Conservation (phyloP, 208 protist genomes). For the Trypanosoma rangeli region DNA sequence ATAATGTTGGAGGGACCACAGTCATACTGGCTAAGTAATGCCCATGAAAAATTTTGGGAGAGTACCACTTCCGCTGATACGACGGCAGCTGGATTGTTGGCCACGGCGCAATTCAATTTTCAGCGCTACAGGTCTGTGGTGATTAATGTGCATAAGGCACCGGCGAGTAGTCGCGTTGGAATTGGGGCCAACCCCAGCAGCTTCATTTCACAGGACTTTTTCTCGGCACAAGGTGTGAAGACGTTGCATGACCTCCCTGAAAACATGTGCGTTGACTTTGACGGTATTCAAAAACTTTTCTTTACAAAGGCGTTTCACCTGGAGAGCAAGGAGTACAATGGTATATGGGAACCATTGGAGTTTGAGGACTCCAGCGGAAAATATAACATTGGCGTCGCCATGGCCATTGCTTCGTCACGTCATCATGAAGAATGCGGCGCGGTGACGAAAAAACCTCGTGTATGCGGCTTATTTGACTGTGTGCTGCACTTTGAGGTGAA, state of each 20-base stretch:
- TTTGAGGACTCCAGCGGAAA: slow-evolving; percentile 75
- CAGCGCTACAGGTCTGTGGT: slow-evolving; percentile 69
- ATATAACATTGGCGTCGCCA: slow-evolving; percentile 90
- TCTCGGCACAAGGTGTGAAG: slow-evolving; percentile 75
- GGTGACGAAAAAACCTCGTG: slow-evolving; percentile 88
- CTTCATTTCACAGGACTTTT: slow-evolving; percentile 91
- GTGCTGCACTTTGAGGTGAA: slow-evolving; percentile 92
- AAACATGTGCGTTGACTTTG: slow-evolving; percentile 76
- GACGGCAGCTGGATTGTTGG: slow-evolving; percentile 77
- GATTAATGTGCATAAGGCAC: slow-evolving; percentile 93
- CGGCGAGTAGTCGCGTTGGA: slow-evolving; percentile 88
- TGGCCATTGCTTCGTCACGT: slow-evolving; percentile 74
- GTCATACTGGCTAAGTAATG: slow-evolving; percentile 93
- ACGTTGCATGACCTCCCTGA: slow-evolving; percentile 74
- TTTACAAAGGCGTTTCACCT: slow-evolving; percentile 54
- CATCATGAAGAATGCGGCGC: slow-evolving; percentile 90
- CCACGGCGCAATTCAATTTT: slow-evolving; percentile 86
- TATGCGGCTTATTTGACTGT: slow-evolving; percentile 92
- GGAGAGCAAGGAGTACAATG: slow-evolving; percentile 62
- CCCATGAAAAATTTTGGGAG: slow-evolving; percentile 91
- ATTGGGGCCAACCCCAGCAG: slow-evolving; percentile 88
- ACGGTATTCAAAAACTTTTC: slow-evolving; percentile 78
- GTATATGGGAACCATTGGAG: slow-evolving; percentile 70
- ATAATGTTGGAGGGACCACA: slow-evolving; percentile 90
- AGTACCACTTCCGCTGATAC: slow-evolving; percentile 91